Percentiles rank a stretch among this genome's conserved stretches.
Evolutionary conservation across 2,329 filamentous ascomycete species (phyloP).

Genomic region (Daldinia eschscholtzii): DNA sequence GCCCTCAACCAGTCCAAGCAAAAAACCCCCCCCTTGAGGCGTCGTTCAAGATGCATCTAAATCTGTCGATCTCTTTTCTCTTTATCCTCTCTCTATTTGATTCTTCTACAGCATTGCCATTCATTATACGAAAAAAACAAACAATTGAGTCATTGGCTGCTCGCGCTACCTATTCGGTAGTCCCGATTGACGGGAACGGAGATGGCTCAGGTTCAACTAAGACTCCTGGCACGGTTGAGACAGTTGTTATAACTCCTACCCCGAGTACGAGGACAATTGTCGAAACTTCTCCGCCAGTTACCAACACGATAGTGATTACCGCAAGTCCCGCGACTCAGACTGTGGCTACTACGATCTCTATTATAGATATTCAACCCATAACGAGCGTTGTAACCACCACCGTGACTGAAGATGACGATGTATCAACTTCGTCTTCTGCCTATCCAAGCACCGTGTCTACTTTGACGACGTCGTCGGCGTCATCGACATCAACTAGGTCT

Average conservation of each 20-base stretch:
- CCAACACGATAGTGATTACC: slow-evolving; percentile 50
- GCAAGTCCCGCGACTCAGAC: slow-evolving; percentile 40
- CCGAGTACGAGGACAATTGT: slow-evolving; percentile 49
- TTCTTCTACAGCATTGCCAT: slow-evolving; percentile 48
- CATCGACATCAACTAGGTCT: slow-evolving; percentile 4
- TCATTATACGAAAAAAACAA: slow-evolving; percentile 41
- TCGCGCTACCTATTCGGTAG: slow-evolving; percentile 56
- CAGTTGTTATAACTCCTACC: slow-evolving; percentile 51
- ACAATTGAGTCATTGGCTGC: slow-evolving; percentile 44
- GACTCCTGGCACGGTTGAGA: slow-evolving; percentile 51
- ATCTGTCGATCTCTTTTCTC: slow-evolving; percentile 46
- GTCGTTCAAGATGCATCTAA: slow-evolving; percentile 52
- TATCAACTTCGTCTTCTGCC: slow-evolving; percentile 30
- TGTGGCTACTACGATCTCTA: slow-evolving; percentile 49
- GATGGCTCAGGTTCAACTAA: slow-evolving; percentile 32
- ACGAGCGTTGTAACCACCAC: slow-evolving; percentile 43
- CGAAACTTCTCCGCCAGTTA: slow-evolving; percentile 47
- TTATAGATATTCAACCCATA: slow-evolving; percentile 49
- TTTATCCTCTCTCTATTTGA: slow-evolving; percentile 43
- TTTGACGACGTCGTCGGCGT: slow-evolving; percentile 12
- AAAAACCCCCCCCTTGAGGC: slow-evolving; percentile 26
- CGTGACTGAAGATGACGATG: slow-evolving; percentile 44
- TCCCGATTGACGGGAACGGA: slow-evolving; percentile 54
- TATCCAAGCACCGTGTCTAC: slow-evolving; percentile 18
- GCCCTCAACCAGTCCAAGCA: slow-evolving; percentile 37